Conservation (phyloP, 1,284 basidiomycete genomes). For the Neonothopanus nambi region DNA sequence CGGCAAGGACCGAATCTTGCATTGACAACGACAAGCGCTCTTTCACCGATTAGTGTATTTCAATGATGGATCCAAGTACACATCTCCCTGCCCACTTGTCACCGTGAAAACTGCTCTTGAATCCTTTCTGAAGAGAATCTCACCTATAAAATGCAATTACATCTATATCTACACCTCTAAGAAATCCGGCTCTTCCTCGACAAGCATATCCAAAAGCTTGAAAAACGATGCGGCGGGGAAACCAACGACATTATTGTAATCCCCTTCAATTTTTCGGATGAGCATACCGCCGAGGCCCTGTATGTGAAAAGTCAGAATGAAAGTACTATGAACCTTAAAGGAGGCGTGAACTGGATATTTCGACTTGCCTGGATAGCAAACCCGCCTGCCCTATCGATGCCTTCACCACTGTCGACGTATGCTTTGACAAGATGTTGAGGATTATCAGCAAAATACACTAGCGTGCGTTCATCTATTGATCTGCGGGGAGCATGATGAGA, state of each 20-base stretch:
- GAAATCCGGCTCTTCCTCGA: constrained; percentile 77
- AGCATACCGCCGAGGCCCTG: constrained; percentile 83
- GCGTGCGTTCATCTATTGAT: constrained; percentile 80
- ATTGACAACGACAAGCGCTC: no score
- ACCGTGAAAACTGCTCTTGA: no score
- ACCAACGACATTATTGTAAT: constrained; percentile 92
- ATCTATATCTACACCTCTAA: constrained; percentile 30
- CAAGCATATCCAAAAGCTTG: constrained; percentile 61
- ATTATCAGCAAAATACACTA: constrained; percentile 82
- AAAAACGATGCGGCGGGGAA: constrained; percentile 84
- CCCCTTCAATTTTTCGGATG: constrained; percentile 85
- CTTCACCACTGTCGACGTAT: constrained; percentile 89
- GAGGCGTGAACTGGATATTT: no score
- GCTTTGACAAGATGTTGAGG: constrained; percentile 68
- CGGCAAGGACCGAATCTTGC: no score
- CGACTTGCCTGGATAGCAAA: constrained; percentile 86
- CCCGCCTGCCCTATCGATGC: constrained; percentile 89
- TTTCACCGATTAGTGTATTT: no score
- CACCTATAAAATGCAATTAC: no score
- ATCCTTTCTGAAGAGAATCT: no score
- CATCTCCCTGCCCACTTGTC: no score
- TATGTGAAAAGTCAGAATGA: neutral
- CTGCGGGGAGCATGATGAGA: constrained; percentile 75
- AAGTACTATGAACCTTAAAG: neutral
- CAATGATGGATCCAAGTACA: no score